Percentiles rank a stretch among this genome's conserved stretches.
These are phyloP conservation scores for Astrothelium macrocarpum DNA, from an alignment of 495 filamentous ascomycete genomes.

Conservation along the genomic window DNA sequence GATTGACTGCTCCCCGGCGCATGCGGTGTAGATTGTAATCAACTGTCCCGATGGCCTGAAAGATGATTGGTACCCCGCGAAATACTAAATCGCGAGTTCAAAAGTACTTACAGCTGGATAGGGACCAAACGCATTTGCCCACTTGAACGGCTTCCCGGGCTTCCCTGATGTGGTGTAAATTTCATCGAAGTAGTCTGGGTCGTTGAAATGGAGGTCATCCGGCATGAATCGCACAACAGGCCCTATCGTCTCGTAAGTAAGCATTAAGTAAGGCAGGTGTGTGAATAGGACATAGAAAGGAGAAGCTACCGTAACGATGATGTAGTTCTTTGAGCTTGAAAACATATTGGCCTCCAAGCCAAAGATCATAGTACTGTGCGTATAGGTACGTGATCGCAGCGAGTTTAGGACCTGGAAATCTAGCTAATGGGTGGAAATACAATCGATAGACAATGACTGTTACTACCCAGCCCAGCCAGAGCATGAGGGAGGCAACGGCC, in stretches of 20 bases:
- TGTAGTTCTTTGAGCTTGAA: slow-evolving; percentile 8
- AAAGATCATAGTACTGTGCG: slow-evolving; percentile 15
- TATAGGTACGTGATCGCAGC: slow-evolving; percentile 13
- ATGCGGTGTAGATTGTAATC: slow-evolving; percentile 34
- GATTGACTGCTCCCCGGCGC: slow-evolving; percentile 31
- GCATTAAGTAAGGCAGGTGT: neutral
- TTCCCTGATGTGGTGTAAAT: slow-evolving; percentile 15
- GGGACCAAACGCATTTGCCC: slow-evolving; percentile 5
- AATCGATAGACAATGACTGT: neutral
- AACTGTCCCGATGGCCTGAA: slow-evolving; percentile 27
- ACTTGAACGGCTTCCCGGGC: slow-evolving; percentile 1
- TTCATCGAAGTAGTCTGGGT: slow-evolving; percentile 20
- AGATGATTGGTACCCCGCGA: slow-evolving; percentile 1
- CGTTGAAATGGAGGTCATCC: slow-evolving; percentile 20
- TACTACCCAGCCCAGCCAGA: slow-evolving; percentile 2
- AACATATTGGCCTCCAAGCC: slow-evolving; percentile 2
- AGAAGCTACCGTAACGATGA: slow-evolving; percentile 4
- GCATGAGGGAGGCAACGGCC: neutral
- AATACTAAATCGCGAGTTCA: slow-evolving; percentile 6
- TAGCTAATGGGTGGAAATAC: slow-evolving; percentile 7
- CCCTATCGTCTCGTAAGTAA: slow-evolving; percentile 12
- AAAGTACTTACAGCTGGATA: slow-evolving; percentile 4
- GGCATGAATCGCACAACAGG: slow-evolving; percentile 23
- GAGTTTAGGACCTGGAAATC: slow-evolving; percentile 16
- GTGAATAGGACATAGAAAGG: neutral